A percentile compares a stretch with the other conserved stretches of the same genome.
These are phyloP conservation scores for Pichia sp. DNA, from an alignment of 1,139 yeast species.

Conservation along the genomic window DNA sequence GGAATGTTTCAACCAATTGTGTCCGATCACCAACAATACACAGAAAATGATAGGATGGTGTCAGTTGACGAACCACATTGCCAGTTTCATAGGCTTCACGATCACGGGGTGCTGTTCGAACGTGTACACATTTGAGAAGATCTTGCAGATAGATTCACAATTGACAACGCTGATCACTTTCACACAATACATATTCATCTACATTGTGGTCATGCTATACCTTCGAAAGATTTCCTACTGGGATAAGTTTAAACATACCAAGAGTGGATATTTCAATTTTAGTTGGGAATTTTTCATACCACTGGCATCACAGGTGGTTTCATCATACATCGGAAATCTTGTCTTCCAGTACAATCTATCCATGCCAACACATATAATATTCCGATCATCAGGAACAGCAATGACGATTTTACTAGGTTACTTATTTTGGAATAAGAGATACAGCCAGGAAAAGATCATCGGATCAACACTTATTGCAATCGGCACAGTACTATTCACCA, in stretches of 20 bases:
- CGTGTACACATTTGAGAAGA: slow-evolving; percentile 59
- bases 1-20: too few relatives aligned
- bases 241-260: not conserved
- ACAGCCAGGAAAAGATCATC: slow-evolving; percentile 43
- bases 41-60: not conserved
- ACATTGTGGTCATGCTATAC: slow-evolving; percentile 32
- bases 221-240: slow-evolving; percentile 5
- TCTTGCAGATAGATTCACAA: slow-evolving; percentile 39
- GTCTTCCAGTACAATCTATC: slow-evolving; percentile 59
- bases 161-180: slow-evolving; percentile 58
- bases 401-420: slow-evolving; percentile 61
- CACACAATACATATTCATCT: slow-evolving; percentile 55
- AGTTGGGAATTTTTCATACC: slow-evolving; percentile 11
- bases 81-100: slow-evolving; percentile 37
- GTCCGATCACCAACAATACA: too few relatives aligned
- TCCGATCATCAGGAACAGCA: slow-evolving; percentile 65
- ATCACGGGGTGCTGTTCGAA: slow-evolving; percentile 77
- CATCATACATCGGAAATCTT: slow-evolving; percentile 47
- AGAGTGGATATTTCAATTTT: not conserved
- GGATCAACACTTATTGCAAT: slow-evolving; percentile 53
- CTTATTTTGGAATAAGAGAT: slow-evolving; percentile 43
- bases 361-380: slow-evolving; percentile 66
- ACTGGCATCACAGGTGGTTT: slow-evolving; percentile 9
- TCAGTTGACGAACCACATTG: not conserved
- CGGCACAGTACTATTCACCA: slow-evolving; percentile 57